Evolutionary conservation across 192 early-diverging fungal genomes (phyloP).

Genomic region (Coemansia sp.): DNA sequence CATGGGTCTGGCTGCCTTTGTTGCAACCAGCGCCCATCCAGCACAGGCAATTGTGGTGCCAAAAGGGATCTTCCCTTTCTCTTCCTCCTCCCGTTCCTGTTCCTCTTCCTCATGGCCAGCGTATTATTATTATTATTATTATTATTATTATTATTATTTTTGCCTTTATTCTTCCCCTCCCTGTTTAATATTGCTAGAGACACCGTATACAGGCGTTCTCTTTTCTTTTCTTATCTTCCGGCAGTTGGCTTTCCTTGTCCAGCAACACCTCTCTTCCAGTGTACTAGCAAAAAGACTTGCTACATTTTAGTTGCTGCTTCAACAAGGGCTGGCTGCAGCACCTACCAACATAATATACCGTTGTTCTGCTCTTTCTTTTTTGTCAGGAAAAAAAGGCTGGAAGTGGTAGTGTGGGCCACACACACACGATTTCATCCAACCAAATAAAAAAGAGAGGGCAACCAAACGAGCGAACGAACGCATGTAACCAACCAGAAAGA

Average conservation of each 20-base stretch:
- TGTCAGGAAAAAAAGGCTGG: background rate
- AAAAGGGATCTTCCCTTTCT: conserved; percentile 1
- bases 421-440: background rate
- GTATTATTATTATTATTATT: background rate
- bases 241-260: too few species aligned
- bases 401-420: background rate
- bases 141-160: background rate
- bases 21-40: too few species aligned
- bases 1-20: too few species aligned
- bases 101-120: conserved; percentile 9
- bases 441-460: background rate
- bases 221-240: too few species aligned
- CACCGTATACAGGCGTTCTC: too few species aligned
- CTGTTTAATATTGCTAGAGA: background rate
- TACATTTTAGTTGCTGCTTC: too few species aligned
- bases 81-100: conserved; percentile 2
- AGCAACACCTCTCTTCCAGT: too few species aligned
- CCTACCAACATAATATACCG: background rate
- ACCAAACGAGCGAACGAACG: background rate
- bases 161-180: background rate
- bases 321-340: background rate
- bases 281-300: too few species aligned
- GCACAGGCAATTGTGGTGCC: background rate
- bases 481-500: background rate
- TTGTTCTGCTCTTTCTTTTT: background rate